Conservation (phyloP, 176 grass and related monocot genomes). For the Poa annua region DNA sequence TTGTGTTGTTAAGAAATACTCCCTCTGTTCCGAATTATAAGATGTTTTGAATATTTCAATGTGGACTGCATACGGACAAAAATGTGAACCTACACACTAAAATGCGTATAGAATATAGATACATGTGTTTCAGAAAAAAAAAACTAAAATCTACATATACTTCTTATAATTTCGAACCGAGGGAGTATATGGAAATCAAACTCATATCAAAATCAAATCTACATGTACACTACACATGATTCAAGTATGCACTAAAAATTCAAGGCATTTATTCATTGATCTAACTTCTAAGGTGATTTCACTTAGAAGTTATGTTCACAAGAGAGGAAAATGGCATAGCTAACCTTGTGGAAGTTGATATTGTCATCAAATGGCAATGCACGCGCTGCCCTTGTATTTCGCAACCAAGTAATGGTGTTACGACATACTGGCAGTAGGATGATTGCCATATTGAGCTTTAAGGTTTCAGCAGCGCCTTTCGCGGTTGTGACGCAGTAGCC, state of each 20-base stretch:
- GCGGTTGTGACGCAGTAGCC: constrained; percentile 88
- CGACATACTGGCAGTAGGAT: constrained; percentile 94
- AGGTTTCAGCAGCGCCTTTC: constrained; percentile 95
- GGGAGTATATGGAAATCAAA: background rate
- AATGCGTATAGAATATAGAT: no score
- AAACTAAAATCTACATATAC: no score
- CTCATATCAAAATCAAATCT: background rate
- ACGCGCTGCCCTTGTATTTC: constrained; percentile 76
- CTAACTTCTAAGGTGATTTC: constrained; percentile 4
- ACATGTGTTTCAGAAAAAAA: no score
- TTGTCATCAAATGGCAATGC: constrained; percentile 94
- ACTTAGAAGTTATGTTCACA: constrained; percentile 9
- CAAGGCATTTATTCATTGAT: background rate
- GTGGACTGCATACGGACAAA: no score
- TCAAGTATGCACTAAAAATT: constrained; percentile 7
- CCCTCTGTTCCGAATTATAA: no score
- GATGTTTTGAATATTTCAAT: no score
- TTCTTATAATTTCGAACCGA: no score
- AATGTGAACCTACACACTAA: no score
- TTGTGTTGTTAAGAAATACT: background rate
- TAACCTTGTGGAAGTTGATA: constrained; percentile 99
- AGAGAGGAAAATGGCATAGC: constrained; percentile 33
- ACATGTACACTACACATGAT: background rate
- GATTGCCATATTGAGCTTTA: constrained; percentile 98
- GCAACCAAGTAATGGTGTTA: constrained; percentile 96